phyloP scores from a whole-genome alignment of 257 asterid genomes.

The Salvia miltiorrhiza region DNA sequence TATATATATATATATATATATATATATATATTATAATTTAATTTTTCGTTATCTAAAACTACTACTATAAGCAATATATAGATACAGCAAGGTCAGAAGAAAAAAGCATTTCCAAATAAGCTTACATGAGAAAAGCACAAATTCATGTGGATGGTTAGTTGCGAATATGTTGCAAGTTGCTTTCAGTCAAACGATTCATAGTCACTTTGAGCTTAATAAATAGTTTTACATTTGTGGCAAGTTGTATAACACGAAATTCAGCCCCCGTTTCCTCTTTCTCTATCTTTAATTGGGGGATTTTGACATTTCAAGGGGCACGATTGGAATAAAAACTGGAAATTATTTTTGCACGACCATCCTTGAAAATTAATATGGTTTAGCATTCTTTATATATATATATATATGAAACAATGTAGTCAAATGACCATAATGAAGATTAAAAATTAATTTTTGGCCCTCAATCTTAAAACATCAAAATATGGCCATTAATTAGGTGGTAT shows the following conservation, averaged over 20 bases:
- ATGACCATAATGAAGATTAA: no score
- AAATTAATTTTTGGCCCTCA: no score
- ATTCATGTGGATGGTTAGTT: not conserved
- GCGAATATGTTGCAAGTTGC: conserved; percentile 11
- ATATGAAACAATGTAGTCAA: no score
- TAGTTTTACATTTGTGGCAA: not conserved
- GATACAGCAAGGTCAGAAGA: not conserved
- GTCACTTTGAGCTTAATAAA: not conserved
- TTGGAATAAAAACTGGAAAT: not conserved
- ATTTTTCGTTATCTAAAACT: no score
- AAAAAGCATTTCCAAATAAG: not conserved
- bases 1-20: no score
- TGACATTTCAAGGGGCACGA: conserved; percentile 10
- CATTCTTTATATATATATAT: no score
- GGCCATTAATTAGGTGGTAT: no score
- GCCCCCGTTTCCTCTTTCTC: conserved; percentile 2
- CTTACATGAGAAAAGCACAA: not conserved
- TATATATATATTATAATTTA: no score
- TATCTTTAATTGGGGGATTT: not conserved
- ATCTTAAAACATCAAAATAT: no score
- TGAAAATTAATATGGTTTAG: not conserved
- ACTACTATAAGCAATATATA: no score
- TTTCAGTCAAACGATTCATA: not conserved
- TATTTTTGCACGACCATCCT: not conserved
- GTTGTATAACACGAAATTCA: conserved; percentile 16